These are phyloP conservation scores for Bodo saltans DNA, from an alignment of 78 protist genomes.

Conservation along the genomic window DNA sequence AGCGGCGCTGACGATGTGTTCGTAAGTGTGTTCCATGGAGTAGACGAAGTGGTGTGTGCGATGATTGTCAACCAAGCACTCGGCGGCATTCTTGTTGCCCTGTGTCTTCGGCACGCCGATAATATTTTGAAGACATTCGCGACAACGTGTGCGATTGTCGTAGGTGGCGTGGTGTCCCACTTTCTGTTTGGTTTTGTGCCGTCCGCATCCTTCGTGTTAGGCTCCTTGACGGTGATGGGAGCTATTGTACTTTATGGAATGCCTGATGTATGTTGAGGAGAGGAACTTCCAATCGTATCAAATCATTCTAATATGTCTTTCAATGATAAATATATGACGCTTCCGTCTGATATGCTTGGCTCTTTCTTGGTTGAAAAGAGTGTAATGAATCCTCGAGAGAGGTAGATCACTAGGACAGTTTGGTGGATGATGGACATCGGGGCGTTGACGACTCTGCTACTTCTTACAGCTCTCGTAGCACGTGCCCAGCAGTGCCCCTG, in stretches of 20 bases:
- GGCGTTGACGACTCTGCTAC: too few species aligned
- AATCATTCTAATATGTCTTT: too few species aligned
- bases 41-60: background rate
- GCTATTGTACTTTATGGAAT: background rate
- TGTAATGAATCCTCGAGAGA: too few species aligned
- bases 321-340: too few species aligned
- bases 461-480: too few species aligned
- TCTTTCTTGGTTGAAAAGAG: too few species aligned
- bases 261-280: too few species aligned
- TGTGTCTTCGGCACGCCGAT: conserved; percentile 72
- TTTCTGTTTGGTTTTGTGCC: conserved; percentile 35
- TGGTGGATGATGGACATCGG: too few species aligned
- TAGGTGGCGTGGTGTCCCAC: conserved; percentile 26
- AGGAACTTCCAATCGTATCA: too few species aligned
- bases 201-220: conserved; percentile 12
- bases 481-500: too few species aligned
- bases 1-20: background rate
- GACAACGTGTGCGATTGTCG: conserved; percentile 53
- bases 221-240: conserved; percentile 27
- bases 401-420: too few species aligned
- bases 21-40: conserved; percentile 50
- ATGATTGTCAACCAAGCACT: conserved; percentile 27
- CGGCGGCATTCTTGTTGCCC: conserved; percentile 69
- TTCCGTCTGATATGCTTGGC: too few species aligned
- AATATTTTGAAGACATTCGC: conserved; percentile 69